These are phyloP conservation scores for Metschnikowia picachoensis DNA, from an alignment of 805 yeast genomes.

Conservation along the genomic window DNA sequence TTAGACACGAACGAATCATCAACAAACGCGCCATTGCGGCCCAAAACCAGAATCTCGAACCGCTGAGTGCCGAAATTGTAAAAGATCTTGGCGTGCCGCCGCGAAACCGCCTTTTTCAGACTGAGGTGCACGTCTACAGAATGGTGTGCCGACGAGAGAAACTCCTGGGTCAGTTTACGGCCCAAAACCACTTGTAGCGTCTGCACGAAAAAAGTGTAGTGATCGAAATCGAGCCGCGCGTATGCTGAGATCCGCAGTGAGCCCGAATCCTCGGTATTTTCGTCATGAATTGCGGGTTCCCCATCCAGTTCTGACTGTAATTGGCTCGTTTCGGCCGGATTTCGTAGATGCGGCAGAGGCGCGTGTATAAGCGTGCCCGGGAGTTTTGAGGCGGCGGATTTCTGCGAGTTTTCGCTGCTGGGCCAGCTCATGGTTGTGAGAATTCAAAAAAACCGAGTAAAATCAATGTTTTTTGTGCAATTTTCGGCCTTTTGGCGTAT, in stretches of 20 bases:
- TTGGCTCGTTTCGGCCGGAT: neutral
- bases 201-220: slow-evolving; percentile 92
- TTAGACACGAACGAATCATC: slow-evolving; percentile 86
- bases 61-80: slow-evolving; percentile 95
- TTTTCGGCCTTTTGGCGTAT: too few species aligned
- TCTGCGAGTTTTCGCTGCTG: slow-evolving; percentile 6
- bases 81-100: slow-evolving; percentile 93
- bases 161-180: slow-evolving; percentile 57
- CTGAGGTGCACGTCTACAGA: slow-evolving; percentile 92
- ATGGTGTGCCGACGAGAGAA: slow-evolving; percentile 61
- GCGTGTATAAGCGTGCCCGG: neutral
- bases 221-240: slow-evolving; percentile 84
- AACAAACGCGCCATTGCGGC: slow-evolving; percentile 96
- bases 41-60: slow-evolving; percentile 86
- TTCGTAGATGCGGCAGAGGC: slow-evolving; percentile 8
- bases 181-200: slow-evolving; percentile 92
- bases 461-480: neutral
- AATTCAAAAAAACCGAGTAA: neutral
- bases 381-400: neutral
- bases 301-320: too few species aligned
- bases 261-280: too few species aligned
- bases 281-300: too few species aligned
- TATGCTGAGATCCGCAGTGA: slow-evolving; percentile 46
- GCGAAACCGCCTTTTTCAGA: slow-evolving; percentile 84
- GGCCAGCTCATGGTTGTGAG: slow-evolving; percentile 13